A percentile compares a stretch with the other conserved stretches of the same genome.
Evolutionary conservation across 306 rosid genomes (phyloP).

Genomic region (Rubus idaeus): DNA sequence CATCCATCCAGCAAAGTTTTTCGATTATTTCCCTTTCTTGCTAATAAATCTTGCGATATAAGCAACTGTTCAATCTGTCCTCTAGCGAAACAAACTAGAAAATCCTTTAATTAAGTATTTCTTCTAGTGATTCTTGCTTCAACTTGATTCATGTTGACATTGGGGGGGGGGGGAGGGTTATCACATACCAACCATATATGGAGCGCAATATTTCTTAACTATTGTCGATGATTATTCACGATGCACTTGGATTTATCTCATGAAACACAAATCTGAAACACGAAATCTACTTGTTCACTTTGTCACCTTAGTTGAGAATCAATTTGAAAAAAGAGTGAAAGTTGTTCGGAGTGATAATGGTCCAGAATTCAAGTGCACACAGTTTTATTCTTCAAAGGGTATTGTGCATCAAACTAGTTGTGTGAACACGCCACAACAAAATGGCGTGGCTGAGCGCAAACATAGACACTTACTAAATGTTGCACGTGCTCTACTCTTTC

Average conservation of each 20-base stretch:
- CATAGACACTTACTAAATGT: constrained; percentile 2
- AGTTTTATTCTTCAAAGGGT: background rate
- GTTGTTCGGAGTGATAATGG: constrained; percentile 5
- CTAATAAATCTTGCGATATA: background rate
- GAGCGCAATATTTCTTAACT: background rate
- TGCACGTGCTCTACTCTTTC: constrained; percentile 1
- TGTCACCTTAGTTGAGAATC: background rate
- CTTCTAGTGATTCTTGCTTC: background rate
- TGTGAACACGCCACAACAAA: constrained; percentile 12
- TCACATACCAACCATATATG: background rate
- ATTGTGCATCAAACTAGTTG: constrained; percentile 12
- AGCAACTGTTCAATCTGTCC: background rate
- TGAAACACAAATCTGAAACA: background rate
- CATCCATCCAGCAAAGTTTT: background rate
- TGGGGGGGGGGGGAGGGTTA: background rate
- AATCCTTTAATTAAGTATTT: background rate
- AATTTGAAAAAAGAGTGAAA: background rate
- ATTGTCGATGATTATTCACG: background rate
- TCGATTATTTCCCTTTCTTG: background rate
- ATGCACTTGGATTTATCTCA: background rate
- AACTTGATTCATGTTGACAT: background rate
- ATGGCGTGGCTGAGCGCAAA: background rate
- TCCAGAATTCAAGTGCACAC: background rate
- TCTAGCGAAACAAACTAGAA: background rate
- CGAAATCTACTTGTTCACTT: background rate